Conservation (phyloP, 148 eudicot genomes). For the Vaccinium macrocarpon region DNA sequence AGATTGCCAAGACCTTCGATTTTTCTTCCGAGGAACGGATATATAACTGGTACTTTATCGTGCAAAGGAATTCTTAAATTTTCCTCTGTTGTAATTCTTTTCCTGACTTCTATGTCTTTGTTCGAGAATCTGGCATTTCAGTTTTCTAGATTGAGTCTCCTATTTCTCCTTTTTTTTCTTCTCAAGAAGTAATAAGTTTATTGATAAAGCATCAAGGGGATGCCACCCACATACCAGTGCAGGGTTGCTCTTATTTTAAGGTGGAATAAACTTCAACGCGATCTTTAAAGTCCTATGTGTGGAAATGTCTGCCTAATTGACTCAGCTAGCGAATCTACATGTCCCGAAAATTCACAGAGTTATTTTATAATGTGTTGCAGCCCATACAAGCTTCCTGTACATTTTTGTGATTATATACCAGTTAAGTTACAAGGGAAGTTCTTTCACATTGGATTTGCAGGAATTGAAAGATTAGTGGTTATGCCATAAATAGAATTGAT, state of each 20-base stretch:
- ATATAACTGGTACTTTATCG: constrained; percentile 68
- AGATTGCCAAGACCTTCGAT: constrained; percentile 70
- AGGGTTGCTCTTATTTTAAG: neutral
- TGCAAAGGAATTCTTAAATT: neutral
- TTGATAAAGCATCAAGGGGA: too few relatives aligned
- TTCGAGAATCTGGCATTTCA: neutral
- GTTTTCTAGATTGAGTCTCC: too few relatives aligned
- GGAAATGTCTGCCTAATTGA: neutral
- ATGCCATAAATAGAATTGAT: neutral
- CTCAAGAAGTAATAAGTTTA: neutral
- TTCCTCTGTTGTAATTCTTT: neutral
- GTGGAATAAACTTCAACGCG: neutral
- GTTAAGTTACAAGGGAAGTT: neutral
- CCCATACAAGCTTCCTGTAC: neutral
- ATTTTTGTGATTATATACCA: neutral
- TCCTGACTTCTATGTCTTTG: too few relatives aligned
- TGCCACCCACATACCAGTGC: too few relatives aligned
- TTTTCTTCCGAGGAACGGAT: constrained; percentile 82
- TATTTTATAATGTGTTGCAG: neutral
- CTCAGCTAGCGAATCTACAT: neutral
- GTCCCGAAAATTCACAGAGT: neutral
- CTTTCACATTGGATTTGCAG: neutral
- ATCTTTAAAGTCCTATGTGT: neutral
- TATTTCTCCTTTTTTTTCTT: too few relatives aligned
- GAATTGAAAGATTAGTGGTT: neutral